Conservation (phyloP, 306 rosid species). For the Corylus avellana region DNA sequence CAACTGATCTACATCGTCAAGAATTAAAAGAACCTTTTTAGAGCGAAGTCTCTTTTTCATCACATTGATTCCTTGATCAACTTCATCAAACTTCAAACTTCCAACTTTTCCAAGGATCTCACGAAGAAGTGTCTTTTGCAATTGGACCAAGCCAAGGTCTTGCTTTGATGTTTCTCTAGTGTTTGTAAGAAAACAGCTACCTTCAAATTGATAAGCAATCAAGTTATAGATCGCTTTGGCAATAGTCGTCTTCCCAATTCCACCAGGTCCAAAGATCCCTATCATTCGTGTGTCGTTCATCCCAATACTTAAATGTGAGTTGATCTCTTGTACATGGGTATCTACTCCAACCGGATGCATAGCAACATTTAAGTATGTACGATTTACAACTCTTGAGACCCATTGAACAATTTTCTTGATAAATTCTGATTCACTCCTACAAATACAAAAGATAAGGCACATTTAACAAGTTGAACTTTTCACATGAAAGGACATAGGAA, state of each 20-base stretch:
- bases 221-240: constrained; percentile 6
- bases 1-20: constrained; percentile 27
- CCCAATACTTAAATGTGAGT: background rate
- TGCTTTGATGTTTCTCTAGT: constrained; percentile 12
- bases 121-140: constrained; percentile 21
- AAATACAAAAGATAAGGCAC: constrained; percentile 13
- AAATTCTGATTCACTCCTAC: background rate
- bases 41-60: background rate
- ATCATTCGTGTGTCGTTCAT: background rate
- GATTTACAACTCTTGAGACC: background rate
- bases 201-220: background rate
- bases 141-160: background rate
- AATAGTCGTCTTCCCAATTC: constrained; percentile 20
- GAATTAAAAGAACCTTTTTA: constrained; percentile 16
- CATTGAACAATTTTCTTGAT: background rate
- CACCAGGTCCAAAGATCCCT: constrained; percentile 18
- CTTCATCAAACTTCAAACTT: background rate
- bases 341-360: constrained; percentile 3
- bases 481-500: background rate
- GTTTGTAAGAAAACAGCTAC: background rate
- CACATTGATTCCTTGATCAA: background rate
- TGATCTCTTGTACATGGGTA: background rate
- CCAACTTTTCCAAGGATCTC: background rate
- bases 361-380: background rate
- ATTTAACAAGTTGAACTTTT: background rate